Conservation (phyloP, 1,139 yeast species). For the Torulaspora globosa region DNA sequence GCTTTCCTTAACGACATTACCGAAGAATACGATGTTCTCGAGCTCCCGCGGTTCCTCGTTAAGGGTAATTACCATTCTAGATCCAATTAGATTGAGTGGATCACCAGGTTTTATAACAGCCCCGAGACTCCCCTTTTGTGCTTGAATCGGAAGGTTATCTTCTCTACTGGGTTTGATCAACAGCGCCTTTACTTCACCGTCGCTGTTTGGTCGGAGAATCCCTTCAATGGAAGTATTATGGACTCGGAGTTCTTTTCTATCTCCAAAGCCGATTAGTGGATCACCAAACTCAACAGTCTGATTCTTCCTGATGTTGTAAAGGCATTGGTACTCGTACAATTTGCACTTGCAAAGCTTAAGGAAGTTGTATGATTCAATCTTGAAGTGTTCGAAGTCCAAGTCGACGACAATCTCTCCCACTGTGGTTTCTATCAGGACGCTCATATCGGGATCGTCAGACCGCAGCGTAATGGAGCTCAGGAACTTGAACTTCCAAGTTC, state of each 20-base stretch:
- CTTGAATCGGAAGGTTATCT: slow-evolving; percentile 26
- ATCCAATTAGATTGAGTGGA: slow-evolving; percentile 14
- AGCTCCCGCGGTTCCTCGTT: slow-evolving; percentile 22
- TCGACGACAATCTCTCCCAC: slow-evolving; percentile 55
- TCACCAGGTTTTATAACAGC: neutral
- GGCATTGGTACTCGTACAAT: slow-evolving; percentile 51
- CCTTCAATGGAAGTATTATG: slow-evolving; percentile 21
- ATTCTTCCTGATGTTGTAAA: slow-evolving; percentile 43
- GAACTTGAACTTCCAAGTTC: neutral
- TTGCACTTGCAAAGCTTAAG: slow-evolving; percentile 52
- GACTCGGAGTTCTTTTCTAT: slow-evolving; percentile 20
- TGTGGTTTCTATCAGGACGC: slow-evolving; percentile 57
- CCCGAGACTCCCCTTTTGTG: slow-evolving; percentile 22
- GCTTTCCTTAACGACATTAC: slow-evolving; percentile 49
- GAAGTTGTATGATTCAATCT: slow-evolving; percentile 46
- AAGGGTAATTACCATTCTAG: slow-evolving; percentile 36
- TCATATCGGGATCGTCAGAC: slow-evolving; percentile 39
- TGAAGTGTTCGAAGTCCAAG: slow-evolving; percentile 40
- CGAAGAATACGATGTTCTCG: slow-evolving; percentile 41
- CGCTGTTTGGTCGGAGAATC: neutral
- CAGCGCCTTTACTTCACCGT: slow-evolving; percentile 6
- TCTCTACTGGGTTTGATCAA: slow-evolving; percentile 12
- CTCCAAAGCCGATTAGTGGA: slow-evolving; percentile 37
- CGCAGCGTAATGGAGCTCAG: neutral
- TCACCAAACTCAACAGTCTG: slow-evolving; percentile 46